A percentile compares a stretch with the other conserved stretches of the same genome.
Conservation (phyloP, 106 monocot genomes). For the Acanthochlamys bracteata region DNA sequence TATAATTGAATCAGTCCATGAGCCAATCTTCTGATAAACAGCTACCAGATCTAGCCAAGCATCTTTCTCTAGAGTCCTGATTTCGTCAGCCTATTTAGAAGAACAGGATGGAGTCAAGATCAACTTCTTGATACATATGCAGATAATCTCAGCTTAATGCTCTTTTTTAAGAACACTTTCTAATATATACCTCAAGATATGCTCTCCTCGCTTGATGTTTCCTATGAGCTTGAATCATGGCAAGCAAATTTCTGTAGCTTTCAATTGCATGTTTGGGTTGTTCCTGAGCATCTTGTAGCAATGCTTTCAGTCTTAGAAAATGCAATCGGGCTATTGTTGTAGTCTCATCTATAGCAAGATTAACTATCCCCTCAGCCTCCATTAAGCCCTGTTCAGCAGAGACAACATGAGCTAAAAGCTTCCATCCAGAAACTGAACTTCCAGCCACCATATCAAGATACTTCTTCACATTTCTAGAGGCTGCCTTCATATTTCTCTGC, state of each 20-base stretch:
- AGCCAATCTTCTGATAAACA: slow-evolving; percentile 50
- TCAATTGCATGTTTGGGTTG: slow-evolving; percentile 55
- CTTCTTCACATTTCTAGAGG: slow-evolving; percentile 33
- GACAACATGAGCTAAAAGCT: slow-evolving; percentile 43
- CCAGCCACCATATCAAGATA: slow-evolving; percentile 53
- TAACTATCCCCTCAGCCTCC: slow-evolving; percentile 60
- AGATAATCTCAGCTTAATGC: neutral
- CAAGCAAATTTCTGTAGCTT: slow-evolving; percentile 56
- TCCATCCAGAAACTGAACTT: slow-evolving; percentile 65
- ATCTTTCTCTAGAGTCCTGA: slow-evolving; percentile 46
- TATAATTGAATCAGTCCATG: slow-evolving; percentile 44
- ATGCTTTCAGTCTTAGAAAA: slow-evolving; percentile 52
- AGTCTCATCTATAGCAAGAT: slow-evolving; percentile 60
- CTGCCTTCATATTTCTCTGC: slow-evolving; percentile 46
- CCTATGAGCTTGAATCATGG: slow-evolving; percentile 31
- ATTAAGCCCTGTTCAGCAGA: slow-evolving; percentile 46
- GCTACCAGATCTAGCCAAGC: slow-evolving; percentile 67
- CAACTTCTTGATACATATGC: neutral
- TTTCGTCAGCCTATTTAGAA: slow-evolving; percentile 25
- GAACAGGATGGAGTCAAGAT: neutral
- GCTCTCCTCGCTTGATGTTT: slow-evolving; percentile 11
- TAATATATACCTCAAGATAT: slow-evolving; percentile 18
- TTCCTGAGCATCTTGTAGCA: slow-evolving; percentile 46
- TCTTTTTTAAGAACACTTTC: neutral
- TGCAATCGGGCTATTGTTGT: slow-evolving; percentile 42